These are phyloP conservation scores for Phoma herbarum DNA, from an alignment of 2,329 filamentous ascomycete species.

Conservation along the genomic window DNA sequence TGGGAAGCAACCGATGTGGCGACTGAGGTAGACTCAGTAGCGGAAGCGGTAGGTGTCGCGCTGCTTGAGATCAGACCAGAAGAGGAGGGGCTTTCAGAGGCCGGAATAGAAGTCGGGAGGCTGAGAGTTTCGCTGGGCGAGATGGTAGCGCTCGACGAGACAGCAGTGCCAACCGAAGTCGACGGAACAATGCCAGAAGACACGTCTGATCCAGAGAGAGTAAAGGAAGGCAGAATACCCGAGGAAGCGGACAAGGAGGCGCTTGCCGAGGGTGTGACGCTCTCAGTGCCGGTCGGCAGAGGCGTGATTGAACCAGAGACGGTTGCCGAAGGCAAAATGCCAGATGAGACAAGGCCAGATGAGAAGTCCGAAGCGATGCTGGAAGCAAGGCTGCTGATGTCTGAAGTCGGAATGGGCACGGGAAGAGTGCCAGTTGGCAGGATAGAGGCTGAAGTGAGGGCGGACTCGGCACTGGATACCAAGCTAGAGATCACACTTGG, in stretches of 20 bases:
- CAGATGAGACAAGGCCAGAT: constrained; percentile 19
- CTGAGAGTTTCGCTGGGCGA: constrained; percentile 23
- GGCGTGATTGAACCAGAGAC: constrained; percentile 12
- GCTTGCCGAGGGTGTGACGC: constrained; percentile 10
- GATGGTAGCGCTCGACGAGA: constrained; percentile 13
- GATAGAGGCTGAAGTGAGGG: constrained; percentile 15
- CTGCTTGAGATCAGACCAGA: constrained; percentile 17
- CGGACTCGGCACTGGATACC: constrained; percentile 27
- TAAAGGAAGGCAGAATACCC: constrained; percentile 23
- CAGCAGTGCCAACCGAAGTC: constrained; percentile 12
- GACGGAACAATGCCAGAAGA: constrained; percentile 17
- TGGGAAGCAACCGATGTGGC: constrained; percentile 1
- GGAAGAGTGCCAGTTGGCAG: constrained; percentile 30
- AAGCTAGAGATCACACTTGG: constrained; percentile 31
- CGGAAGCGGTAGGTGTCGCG: constrained; percentile 1
- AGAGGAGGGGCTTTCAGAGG: constrained; percentile 28
- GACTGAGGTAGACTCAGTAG: constrained; percentile 10
- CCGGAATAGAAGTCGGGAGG: constrained; percentile 31
- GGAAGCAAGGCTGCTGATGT: constrained; percentile 24
- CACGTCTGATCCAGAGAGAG: constrained; percentile 18
- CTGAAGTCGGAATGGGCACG: constrained; percentile 22
- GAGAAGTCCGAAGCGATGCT: constrained; percentile 25
- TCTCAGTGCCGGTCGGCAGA: constrained; percentile 15
- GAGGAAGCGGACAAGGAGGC: constrained; percentile 21
- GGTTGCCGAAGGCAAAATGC: constrained; percentile 21